Evolutionary conservation across 2,329 filamentous ascomycete genomes (phyloP), one percentile per base, ranked within the genome.

Genomic region (Diaporthe sp.): DNA sequence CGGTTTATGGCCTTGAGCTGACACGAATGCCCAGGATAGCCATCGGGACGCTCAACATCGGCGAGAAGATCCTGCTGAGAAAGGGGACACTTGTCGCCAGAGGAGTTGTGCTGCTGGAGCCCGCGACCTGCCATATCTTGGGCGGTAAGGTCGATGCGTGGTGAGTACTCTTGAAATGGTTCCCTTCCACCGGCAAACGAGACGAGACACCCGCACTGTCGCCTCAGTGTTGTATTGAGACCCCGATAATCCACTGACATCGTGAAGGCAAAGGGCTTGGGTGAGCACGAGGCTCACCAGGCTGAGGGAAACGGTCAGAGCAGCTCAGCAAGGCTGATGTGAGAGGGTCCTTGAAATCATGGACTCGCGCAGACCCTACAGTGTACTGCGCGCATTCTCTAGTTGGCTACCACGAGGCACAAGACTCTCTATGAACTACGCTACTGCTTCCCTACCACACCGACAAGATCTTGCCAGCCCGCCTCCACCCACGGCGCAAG

Each of bases 111-210:
- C 84, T 98, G 82, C 85, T 99, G 27, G 92, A 95, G 76, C 92
- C 94, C 1, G 85, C 85, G 2, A 91, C 83, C 73, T 92, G 91
- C 71, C 88, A 90, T n/a, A 80, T 97, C 2, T 83, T 98, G n/a
- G 97, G 97, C 2, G 97, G 97, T 0, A 97, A 94, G 84, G 89
- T 98, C 58, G 95, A 98, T 71, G 86, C 86, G 0, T 90, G 95
- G 87, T 68, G 13, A 68, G 63, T 51, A 6, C 44, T 51, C 8
- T 12, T 22, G n/a, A 5, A 51, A 12, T 17, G 13, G 8, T 17
- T 4, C 44, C 32, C 25, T 27, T n/a, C 22, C 30, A 22, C 42
- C 19, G 10, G 13, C 19, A 53, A 13, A 3, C n/a, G 7, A 17
- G 42, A 25, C 8, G 22, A 25, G 61, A 32, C 13, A 12, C n/a